Evolutionary conservation across 805 yeast genomes (phyloP).

Genomic region (Candida ponderosae): DNA sequence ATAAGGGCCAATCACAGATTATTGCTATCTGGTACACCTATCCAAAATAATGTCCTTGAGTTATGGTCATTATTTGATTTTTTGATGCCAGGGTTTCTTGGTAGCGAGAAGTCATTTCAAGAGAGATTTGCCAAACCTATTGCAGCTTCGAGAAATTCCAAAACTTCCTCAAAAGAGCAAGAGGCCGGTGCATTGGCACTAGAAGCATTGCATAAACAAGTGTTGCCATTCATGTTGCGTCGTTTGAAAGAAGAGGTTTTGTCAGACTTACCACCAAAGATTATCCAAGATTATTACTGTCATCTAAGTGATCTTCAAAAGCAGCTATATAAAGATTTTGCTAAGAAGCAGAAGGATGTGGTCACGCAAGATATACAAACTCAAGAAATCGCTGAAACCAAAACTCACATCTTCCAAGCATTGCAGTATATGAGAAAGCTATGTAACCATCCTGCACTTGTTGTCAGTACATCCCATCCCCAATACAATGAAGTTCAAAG

Average conservation of each 20-base stretch:
- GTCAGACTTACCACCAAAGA: slow-evolving; percentile 95
- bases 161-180: slow-evolving; percentile 86
- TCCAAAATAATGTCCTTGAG: slow-evolving; percentile 93
- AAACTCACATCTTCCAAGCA: slow-evolving; percentile 95
- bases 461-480: slow-evolving; percentile 76
- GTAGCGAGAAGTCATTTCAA: slow-evolving; percentile 88
- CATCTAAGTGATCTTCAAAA: slow-evolving; percentile 88
- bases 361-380: slow-evolving; percentile 59
- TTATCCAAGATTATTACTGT: slow-evolving; percentile 96
- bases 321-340: slow-evolving; percentile 82
- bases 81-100: slow-evolving; percentile 97
- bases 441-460: slow-evolving; percentile 94
- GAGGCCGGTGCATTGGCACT: slow-evolving; percentile 95
- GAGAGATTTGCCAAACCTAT: slow-evolving; percentile 97
- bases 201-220: slow-evolving; percentile 95
- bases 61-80: slow-evolving; percentile 97
- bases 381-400: slow-evolving; percentile 41
- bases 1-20: slow-evolving; percentile 83
- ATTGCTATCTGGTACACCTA: slow-evolving; percentile 94
- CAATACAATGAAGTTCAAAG: slow-evolving; percentile 61
- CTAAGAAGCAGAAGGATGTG: slow-evolving; percentile 68
- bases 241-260: slow-evolving; percentile 94
- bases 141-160: slow-evolving; percentile 85
- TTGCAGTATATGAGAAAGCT: slow-evolving; percentile 94
- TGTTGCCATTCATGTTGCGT: slow-evolving; percentile 90